A percentile compares a stretch with the other conserved stretches of the same genome.
phyloP scores from a whole-genome alignment of 2,329 filamentous ascomycete species.

The Mollisia scopiformis region DNA sequence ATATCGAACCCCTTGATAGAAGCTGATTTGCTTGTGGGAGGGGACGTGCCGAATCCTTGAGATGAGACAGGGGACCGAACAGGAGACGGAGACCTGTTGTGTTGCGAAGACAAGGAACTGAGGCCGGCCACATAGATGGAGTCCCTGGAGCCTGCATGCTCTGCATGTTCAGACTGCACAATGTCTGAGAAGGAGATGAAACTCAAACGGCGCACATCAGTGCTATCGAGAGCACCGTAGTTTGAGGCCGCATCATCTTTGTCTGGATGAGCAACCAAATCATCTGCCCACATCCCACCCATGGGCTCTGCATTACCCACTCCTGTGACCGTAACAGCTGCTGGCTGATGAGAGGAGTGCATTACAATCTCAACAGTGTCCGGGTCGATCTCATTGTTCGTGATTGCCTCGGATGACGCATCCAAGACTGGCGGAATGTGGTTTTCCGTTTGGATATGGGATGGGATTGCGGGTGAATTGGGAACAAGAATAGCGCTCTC shows the following conservation, averaged over 20 bases:
- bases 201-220: constrained; percentile 81
- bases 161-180: constrained; percentile 80
- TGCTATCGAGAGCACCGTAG: constrained; percentile 76
- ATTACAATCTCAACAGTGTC: constrained; percentile 93
- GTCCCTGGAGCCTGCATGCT: constrained; percentile 65
- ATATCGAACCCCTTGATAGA: constrained; percentile 76
- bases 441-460: constrained; percentile 93
- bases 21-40: constrained; percentile 75
- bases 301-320: constrained; percentile 41
- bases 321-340: constrained; percentile 67
- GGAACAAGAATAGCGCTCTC: constrained; percentile 70
- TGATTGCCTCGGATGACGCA: constrained; percentile 90
- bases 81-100: constrained; percentile 77
- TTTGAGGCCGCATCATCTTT: constrained; percentile 69
- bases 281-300: constrained; percentile 38
- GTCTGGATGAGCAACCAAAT: constrained; percentile 55
- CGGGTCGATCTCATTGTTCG: constrained; percentile 80
- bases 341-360: constrained; percentile 81
- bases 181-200: constrained; percentile 98
- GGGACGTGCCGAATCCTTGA: constrained; percentile 68
- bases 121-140: constrained; percentile 71
- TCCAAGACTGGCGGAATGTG: constrained; percentile 90
- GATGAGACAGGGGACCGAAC: constrained; percentile 79
- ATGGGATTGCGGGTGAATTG: constrained; percentile 83
- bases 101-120: constrained; percentile 57